Percentiles rank a stretch among this genome's conserved stretches.
Conservation (phyloP, 1,284 basidiomycete species). For the Microbotryum violaceum region DNA sequence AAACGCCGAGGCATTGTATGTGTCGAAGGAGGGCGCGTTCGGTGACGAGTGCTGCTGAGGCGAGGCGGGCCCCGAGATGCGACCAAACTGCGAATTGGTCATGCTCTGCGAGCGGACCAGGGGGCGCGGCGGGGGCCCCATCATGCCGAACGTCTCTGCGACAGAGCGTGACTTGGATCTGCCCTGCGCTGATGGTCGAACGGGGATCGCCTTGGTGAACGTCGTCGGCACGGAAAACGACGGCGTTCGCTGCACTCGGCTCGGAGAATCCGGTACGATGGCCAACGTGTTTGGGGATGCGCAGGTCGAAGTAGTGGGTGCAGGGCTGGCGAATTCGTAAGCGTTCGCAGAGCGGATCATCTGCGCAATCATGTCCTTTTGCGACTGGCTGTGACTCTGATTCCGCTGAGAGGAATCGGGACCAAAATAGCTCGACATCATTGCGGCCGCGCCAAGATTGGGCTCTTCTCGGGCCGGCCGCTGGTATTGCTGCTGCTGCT, state of each 20-base stretch:
- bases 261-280: not conserved
- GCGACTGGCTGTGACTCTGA: too few species aligned
- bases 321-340: too few species aligned
- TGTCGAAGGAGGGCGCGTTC: not conserved
- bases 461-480: too few species aligned
- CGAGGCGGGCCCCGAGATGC: not conserved
- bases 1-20: not conserved
- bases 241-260: not conserved
- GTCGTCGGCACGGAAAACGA: not conserved
- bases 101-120: not conserved
- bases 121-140: constrained; percentile 5
- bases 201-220: not conserved
- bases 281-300: too few species aligned
- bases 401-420: too few species aligned
- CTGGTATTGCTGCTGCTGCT: not conserved
- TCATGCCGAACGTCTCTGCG: not conserved
- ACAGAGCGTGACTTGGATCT: not conserved
- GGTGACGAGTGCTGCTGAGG: constrained; percentile 1
- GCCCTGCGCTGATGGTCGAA: not conserved
- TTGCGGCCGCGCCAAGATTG: too few species aligned
- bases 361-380: too few species aligned
- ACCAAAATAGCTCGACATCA: too few species aligned
- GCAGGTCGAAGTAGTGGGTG: too few species aligned
- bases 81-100: constrained; percentile 13
- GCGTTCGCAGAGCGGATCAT: too few species aligned